Conservation (phyloP, 495 filamentous ascomycete species). For the Penicillium antarcticum region DNA sequence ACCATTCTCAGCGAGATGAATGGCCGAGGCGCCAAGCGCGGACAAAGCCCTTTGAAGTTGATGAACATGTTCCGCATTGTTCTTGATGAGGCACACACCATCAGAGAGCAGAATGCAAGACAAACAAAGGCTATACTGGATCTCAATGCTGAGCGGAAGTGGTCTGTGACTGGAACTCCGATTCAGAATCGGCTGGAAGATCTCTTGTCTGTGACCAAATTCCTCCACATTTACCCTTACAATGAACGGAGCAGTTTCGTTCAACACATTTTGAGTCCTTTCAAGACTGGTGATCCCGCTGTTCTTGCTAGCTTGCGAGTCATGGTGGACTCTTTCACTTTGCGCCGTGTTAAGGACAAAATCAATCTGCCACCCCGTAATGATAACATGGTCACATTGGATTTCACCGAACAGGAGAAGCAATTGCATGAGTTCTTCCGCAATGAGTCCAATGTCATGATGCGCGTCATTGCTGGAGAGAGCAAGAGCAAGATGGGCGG, state of each 20-base stretch:
- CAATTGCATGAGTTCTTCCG: constrained; percentile 60
- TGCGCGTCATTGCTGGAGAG: constrained; percentile 51
- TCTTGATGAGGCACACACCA: constrained; percentile 92
- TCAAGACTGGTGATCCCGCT: constrained; percentile 72
- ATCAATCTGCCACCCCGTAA: constrained; percentile 74
- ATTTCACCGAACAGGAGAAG: constrained; percentile 53
- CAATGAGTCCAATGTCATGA: constrained; percentile 59
- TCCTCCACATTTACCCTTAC: constrained; percentile 82
- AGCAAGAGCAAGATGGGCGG: constrained; percentile 66
- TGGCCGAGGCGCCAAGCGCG: constrained; percentile 55
- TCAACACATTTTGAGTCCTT: constrained; percentile 75
- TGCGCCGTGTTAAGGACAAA: constrained; percentile 88
- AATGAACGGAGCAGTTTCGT: constrained; percentile 71
- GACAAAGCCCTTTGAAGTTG: constrained; percentile 61
- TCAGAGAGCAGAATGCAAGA: constrained; percentile 76
- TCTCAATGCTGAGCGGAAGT: constrained; percentile 78
- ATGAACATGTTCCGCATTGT: constrained; percentile 95
- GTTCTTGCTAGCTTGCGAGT: constrained; percentile 81
- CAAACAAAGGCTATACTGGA: constrained; percentile 81
- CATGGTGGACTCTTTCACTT: constrained; percentile 88
- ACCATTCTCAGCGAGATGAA: constrained; percentile 77
- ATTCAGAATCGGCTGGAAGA: constrained; percentile 93
- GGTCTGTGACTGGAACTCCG: constrained; percentile 93
- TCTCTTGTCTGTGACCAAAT: constrained; percentile 83
- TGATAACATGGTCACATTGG: constrained; percentile 64